phyloP scores from a whole-genome alignment of 352 stramenopile species.

The Globisporangium sylvaticum region DNA sequence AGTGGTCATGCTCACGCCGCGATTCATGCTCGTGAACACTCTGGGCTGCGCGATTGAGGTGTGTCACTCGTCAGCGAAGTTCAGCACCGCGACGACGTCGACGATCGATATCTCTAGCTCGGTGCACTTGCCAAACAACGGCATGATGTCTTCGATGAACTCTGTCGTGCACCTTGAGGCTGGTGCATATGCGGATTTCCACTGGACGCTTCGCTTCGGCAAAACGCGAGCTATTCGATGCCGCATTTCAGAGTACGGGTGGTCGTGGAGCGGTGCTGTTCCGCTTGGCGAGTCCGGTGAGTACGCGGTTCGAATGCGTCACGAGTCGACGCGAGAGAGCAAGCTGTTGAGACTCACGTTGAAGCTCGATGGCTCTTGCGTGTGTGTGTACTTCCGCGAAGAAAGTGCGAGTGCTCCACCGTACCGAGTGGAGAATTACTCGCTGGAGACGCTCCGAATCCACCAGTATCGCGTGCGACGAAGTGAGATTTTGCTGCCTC shows the following conservation, averaged over 20 bases:
- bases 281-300: constrained; percentile 73
- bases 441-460: constrained; percentile 81
- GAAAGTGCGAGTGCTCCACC: constrained; percentile 72
- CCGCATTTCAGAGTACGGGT: constrained; percentile 66
- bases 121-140: constrained; percentile 37
- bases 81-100: constrained; percentile 28
- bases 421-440: constrained; percentile 89
- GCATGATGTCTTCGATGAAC: constrained; percentile 61
- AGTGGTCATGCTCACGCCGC: constrained; percentile 82
- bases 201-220: constrained; percentile 70
- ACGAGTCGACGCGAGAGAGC: constrained; percentile 74
- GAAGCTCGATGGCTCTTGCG: constrained; percentile 68
- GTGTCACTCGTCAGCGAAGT: constrained; percentile 75
- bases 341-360: constrained; percentile 77
- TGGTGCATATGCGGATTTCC: constrained; percentile 80
- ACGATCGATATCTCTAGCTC: constrained; percentile 38
- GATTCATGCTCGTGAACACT: constrained; percentile 85
- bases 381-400: constrained; percentile 82
- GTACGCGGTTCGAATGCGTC: constrained; percentile 77
- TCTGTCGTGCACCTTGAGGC: constrained; percentile 64
- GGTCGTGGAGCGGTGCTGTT: constrained; percentile 83
- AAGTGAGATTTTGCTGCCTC: constrained; percentile 82
- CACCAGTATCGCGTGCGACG: constrained; percentile 78
- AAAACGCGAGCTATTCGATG: constrained; percentile 77
- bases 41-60: constrained; percentile 66